phyloP scores from a whole-genome alignment of 192 early-diverging fungal genomes.

The Linnemannia exigua region DNA sequence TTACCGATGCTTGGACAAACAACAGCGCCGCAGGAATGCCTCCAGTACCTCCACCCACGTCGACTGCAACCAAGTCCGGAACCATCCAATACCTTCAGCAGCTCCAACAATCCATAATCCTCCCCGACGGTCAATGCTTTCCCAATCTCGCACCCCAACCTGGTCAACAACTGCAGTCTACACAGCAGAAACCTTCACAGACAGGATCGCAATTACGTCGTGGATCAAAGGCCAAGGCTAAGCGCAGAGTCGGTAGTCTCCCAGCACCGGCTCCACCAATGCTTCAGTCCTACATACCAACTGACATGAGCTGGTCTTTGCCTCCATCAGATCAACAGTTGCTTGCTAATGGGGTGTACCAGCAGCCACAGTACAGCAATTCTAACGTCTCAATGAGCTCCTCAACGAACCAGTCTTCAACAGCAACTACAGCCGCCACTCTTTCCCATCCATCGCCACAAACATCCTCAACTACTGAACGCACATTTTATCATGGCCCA shows the following conservation, averaged over 20 bases:
- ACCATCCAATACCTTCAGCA: conserved; percentile 46
- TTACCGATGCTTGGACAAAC: neutral
- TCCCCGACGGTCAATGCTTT: neutral
- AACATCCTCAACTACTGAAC: neutral
- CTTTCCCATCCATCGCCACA: conserved; percentile 2
- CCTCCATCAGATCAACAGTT: conserved; percentile 8
- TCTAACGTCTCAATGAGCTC: neutral
- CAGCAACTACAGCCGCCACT: neutral
- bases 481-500: conserved; percentile 34
- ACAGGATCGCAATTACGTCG: conserved; percentile 14
- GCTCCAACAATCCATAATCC: conserved; percentile 33
- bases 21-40: conserved; percentile 4
- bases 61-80: conserved; percentile 13
- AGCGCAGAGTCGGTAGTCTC: conserved; percentile 26
- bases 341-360: conserved; percentile 8
- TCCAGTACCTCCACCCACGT: conserved; percentile 17
- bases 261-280: neutral
- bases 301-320: conserved; percentile 34
- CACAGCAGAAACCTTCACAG: conserved; percentile 12
- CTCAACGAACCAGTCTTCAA: neutral
- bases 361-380: conserved; percentile 14
- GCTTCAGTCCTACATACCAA: conserved; percentile 19
- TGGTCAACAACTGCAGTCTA: neutral
- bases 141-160: neutral
- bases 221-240: conserved; percentile 27